Evolutionary conservation across 2,329 filamentous ascomycete genomes (phyloP), one percentile per base, ranked within the genome.

Genomic region (Penicillium sp.): DNA sequence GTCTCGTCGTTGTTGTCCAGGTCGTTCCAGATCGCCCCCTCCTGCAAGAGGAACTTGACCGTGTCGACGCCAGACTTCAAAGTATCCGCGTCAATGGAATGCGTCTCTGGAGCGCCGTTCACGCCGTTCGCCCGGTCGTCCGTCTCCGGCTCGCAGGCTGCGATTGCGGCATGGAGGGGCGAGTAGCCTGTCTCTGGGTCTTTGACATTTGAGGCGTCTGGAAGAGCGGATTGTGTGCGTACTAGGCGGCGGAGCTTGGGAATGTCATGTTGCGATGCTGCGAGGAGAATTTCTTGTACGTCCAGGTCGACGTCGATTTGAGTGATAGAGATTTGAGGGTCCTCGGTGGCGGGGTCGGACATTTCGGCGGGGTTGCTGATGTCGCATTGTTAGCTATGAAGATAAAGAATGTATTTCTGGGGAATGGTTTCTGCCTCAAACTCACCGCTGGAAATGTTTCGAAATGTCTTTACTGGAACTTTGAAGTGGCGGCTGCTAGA

Each of bases 11-110:
- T 84, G 51, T 74, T 70, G 64, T 97, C 88, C 40, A 97, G 73
- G 63, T 96, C 90, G 69, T 98, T 98, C 93, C 93, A 98, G 54
- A 97, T 96, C 8, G 88, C 93, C 20, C 93, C 93, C 53, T 86
- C 84, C 58, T 90, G 78, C 45, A 97, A 81, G 6, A 97, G 75
- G 58, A 93, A 79, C 52, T 79, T 78, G 4, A 96, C 72, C 0
- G 84, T 83, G 36, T 81, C 79, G 39, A 77, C 76, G 2, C 82
- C 86, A 26, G 78, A 77, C 32, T 82, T 77, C 20, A 85, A 59
- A 14, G 54, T 36, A 9, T 57, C 54, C 10, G 56, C 33, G 14
- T 59, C 48, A 18, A 56, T 53, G 10, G 26, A 44, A 18, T 62
- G 60, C 60, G 46, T 35, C 4, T 18, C 18, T 35, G n/a, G 8